Evolutionary conservation across 2,329 filamentous ascomycete species (phyloP).

Genomic region (Mycocentrospora acerina): DNA sequence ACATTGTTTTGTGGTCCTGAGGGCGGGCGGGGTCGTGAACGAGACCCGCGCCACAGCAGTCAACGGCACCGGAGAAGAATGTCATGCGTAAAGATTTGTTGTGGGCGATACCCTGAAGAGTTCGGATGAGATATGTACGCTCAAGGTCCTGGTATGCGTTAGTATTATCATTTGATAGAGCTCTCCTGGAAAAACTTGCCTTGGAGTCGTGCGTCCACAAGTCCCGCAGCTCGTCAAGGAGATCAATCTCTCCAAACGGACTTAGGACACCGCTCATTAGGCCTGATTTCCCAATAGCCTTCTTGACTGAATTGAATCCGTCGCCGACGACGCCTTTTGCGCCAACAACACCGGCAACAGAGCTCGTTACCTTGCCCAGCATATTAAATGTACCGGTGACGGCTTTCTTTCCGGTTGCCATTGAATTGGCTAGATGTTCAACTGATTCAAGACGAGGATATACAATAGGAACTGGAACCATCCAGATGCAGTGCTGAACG

Average conservation of each 20-base stretch:
- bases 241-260: slow-evolving; percentile 93
- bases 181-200: slow-evolving; percentile 44
- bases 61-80: slow-evolving; percentile 91
- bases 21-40: slow-evolving; percentile 92
- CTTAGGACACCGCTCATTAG: slow-evolving; percentile 95
- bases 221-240: slow-evolving; percentile 91
- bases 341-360: slow-evolving; percentile 91
- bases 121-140: slow-evolving; percentile 92
- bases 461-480: slow-evolving; percentile 85
- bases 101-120: slow-evolving; percentile 89
- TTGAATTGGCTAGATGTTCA: slow-evolving; percentile 85
- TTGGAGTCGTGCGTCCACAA: slow-evolving; percentile 99
- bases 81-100: slow-evolving; percentile 97
- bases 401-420: slow-evolving; percentile 93
- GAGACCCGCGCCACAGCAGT: slow-evolving; percentile 86
- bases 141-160: slow-evolving; percentile 70
- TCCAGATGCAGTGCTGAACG: slow-evolving; percentile 96
- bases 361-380: slow-evolving; percentile 90
- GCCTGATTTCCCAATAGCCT: slow-evolving; percentile 90
- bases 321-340: slow-evolving; percentile 90
- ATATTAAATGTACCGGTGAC: slow-evolving; percentile 97
- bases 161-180: slow-evolving; percentile 7
- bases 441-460: slow-evolving; percentile 91
- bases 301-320: slow-evolving; percentile 93
- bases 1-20: slow-evolving; percentile 98